Evolutionary conservation across 495 filamentous ascomycete genomes (phyloP).

Genomic region (Penicillium chermesinum): DNA sequence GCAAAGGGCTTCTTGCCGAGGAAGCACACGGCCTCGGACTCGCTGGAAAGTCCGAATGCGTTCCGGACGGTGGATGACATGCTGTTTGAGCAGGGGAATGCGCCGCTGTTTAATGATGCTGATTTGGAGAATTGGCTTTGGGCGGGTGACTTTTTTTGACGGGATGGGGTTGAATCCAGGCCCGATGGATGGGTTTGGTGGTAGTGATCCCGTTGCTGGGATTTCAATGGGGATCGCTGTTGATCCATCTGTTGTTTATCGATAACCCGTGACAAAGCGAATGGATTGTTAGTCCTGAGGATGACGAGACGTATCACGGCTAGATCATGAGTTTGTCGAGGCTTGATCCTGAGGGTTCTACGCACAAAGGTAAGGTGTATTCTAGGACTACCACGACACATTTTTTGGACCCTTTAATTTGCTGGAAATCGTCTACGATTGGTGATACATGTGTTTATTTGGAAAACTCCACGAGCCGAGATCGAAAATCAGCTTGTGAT

Average conservation of each 20-base stretch:
- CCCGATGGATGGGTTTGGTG: background rate
- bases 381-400: too few relatives aligned
- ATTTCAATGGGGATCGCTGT: too few relatives aligned
- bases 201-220: background rate
- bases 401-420: too few relatives aligned
- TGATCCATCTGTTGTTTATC: background rate
- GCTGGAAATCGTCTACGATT: too few relatives aligned
- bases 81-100: background rate
- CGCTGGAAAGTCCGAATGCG: background rate
- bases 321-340: too few relatives aligned
- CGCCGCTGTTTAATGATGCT: background rate
- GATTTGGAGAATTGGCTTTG: background rate
- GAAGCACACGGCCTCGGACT: background rate
- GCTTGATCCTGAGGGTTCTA: too few relatives aligned
- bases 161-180: background rate
- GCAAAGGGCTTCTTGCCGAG: background rate
- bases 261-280: background rate
- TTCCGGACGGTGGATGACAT: background rate
- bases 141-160: background rate
- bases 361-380: too few relatives aligned
- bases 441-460: too few relatives aligned
- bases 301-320: too few relatives aligned
- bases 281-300: background rate
- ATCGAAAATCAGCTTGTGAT: too few relatives aligned
- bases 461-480: too few relatives aligned